A percentile compares a stretch with the other conserved stretches of the same genome.
These are phyloP conservation scores for Tylopilus sp. DNA, from an alignment of 1,284 basidiomycete genomes.

Conservation along the genomic window DNA sequence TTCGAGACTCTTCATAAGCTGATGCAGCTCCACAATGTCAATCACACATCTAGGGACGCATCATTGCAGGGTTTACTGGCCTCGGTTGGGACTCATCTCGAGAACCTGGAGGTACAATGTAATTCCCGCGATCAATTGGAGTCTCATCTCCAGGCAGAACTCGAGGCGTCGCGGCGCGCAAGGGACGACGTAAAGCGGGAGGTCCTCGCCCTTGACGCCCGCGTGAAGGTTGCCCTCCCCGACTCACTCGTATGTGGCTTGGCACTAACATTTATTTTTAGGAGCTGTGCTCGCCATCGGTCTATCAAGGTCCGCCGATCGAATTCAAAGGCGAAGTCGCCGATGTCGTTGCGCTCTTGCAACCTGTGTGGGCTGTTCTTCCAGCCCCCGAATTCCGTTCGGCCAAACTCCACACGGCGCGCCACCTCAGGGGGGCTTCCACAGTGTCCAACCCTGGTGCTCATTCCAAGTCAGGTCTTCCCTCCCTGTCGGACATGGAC, in stretches of 20 bases:
- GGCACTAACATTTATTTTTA: slow-evolving; percentile 13
- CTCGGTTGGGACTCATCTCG: slow-evolving; percentile 54
- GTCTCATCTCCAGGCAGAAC: slow-evolving; percentile 50
- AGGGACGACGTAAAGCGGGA: slow-evolving; percentile 53
- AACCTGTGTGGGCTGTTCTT: slow-evolving; percentile 73
- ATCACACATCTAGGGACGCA: slow-evolving; percentile 46
- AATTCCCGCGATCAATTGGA: slow-evolving; percentile 48
- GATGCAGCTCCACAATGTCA: slow-evolving; percentile 52
- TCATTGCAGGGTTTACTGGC: slow-evolving; percentile 50
- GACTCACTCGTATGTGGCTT: slow-evolving; percentile 1
- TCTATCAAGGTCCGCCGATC: slow-evolving; percentile 32
- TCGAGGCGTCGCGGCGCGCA: slow-evolving; percentile 54
- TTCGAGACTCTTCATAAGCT: slow-evolving; percentile 45
- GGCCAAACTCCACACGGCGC: slow-evolving; percentile 52
- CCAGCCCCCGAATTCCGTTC: slow-evolving; percentile 77
- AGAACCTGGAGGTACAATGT: slow-evolving; percentile 48
- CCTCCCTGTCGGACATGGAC: slow-evolving; percentile 73
- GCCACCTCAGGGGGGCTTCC: slow-evolving; percentile 46
- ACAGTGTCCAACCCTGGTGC: slow-evolving; percentile 30
- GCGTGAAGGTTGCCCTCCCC: slow-evolving; percentile 40
- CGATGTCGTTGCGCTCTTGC: slow-evolving; percentile 59
- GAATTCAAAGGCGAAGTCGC: slow-evolving; percentile 52
- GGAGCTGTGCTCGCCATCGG: slow-evolving; percentile 24
- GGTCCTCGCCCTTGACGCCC: slow-evolving; percentile 40
- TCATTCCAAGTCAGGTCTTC: slow-evolving; percentile 29